Base-by-base conservation (phyloP, 441 rosid species). In the Adansonia rubrostipa region DNA sequence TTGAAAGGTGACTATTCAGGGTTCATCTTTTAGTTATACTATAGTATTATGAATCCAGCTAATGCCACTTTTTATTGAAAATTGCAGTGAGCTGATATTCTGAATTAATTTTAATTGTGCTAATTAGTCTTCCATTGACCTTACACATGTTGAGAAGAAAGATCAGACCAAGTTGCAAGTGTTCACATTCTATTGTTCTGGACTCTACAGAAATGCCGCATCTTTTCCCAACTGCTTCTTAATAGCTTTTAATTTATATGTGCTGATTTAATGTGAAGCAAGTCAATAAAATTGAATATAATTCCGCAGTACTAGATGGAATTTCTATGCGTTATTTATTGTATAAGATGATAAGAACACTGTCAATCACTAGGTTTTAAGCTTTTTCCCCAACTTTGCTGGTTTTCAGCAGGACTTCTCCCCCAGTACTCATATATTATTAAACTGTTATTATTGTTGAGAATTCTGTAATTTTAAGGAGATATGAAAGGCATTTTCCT, bases 391-490 rank as follows among this genome's bases (percentile, higher is more conserved):
- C 40, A 61, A 24, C n/a, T 24, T 86, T 0, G 95, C 89, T 67
- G 88, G 92, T 45, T 85, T 88, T 36, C 93, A 92, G 44, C 44
- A 40, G 22, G 86, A 92, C 61, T 96, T 58, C 5, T 28, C 24
- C 63, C 44, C 13, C 13, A 1, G 13, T 20, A 9, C 5, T 58
- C 63, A 9, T 58, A 58, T 58, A 58, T 19, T 56, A 2, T 28
- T 28, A 28, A 58, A 20, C 97, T 0, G 42, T 24, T 6, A 24
- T 11, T 24, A 28, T 28, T 28, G 3, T 50, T 50, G 54, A 50
- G 54, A 50, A 10, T 50, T 50, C 54, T 50, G 3, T 10, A 50
- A 10, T 50, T 50, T 50, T 28, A 28, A 28, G 33, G 33, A 28
- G 33, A 28, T 28, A 28, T 28, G 2, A 50, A 45, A 70, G n/a